phyloP scores from a whole-genome alignment of 2,329 filamentous ascomycete species.

The Fusarium devonianum region DNA sequence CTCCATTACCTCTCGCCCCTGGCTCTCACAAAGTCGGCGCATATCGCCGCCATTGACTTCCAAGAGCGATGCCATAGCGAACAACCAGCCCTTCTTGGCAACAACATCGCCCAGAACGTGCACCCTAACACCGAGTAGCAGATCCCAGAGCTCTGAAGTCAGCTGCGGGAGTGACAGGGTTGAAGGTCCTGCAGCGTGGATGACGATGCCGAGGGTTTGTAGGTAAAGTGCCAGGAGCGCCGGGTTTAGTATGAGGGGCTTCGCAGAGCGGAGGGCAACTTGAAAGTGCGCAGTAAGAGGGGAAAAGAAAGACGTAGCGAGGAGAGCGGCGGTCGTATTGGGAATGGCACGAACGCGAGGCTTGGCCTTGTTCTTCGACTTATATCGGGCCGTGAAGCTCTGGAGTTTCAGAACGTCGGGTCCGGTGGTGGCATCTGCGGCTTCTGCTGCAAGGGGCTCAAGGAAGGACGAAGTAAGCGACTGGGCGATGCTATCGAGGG shows the following conservation, averaged over 20 bases:
- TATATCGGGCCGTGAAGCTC: conserved; percentile 75
- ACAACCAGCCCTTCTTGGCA: conserved; percentile 77
- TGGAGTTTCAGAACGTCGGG: conserved; percentile 87
- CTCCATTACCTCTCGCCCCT: conserved; percentile 81
- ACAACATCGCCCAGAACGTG: conserved; percentile 66
- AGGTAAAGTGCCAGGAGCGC: conserved; percentile 80
- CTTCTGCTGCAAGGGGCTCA: conserved; percentile 79
- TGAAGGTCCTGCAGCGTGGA: conserved; percentile 83
- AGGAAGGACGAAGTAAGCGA: conserved; percentile 76
- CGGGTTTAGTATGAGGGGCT: conserved; percentile 72
- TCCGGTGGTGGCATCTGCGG: conserved; percentile 80
- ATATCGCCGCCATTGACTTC: conserved; percentile 81
- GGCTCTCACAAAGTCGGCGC: conserved; percentile 73
- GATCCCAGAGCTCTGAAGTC: conserved; percentile 82
- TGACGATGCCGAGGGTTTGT: conserved; percentile 82
- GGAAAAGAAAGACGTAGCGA: conserved; percentile 82
- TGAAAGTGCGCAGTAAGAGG: conserved; percentile 85
- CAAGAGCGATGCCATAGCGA: conserved; percentile 79
- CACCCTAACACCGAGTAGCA: conserved; percentile 76
- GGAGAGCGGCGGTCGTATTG: conserved; percentile 79
- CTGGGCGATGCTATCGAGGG: conserved; percentile 72
- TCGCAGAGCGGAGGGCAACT: conserved; percentile 61
- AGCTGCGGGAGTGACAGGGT: conserved; percentile 79
- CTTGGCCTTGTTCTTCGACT: conserved; percentile 44
- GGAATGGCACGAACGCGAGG: conserved; percentile 65